Base-by-base conservation (phyloP, 257 asterid genomes). In the Hygrophila difformis region DNA sequence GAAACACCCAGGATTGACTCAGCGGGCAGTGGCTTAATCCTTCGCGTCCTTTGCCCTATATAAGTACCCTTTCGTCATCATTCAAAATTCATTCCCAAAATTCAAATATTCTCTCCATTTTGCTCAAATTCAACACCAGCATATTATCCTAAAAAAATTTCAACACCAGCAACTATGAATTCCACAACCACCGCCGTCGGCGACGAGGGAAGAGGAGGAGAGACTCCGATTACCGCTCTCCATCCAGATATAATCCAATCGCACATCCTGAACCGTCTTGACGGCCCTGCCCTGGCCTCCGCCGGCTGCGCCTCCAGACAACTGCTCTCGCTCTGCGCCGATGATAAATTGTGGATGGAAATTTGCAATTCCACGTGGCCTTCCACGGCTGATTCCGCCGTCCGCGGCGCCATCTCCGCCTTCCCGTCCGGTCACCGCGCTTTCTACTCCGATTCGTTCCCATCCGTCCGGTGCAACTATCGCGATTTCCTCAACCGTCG, bases 241-340 rank as follows among this genome's bases (percentile, higher is more conserved):
- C 93, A 72, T 12, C 65, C 83, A 3, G 87, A 83, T 58, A 64
- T 87, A 12, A 72, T 87, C 17, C 78, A 59, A 47, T 53, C 87
- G 7, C 82, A 82, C 22, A 71, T 83, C 50, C 47, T 83, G 18
- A 72, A 75, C 5, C 60, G 73, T 21, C 79, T 87, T 47, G 94
- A 87, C 61, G 97, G 93, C 61, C 61, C 74, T 11, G 63, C 92
- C n/a, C 92, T 87, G 2, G 77, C 84, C 51, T 49, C 94, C 60
- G 46, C 85, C 44, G 48, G 76, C 69, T 72, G 65, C 48, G 65
- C 87, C 56, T 66, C 85, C 34, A 19, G 67, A 0, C 55, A 68
- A 16, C 24, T 83, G 18, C 55, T 60, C 19, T 47, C 50, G n/a
- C 62, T 83, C 16, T 83, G 91, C 49, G 14, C 56, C 5, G 72